phyloP scores from a whole-genome alignment of 2,329 filamentous ascomycete species.

The Claviceps paspali region DNA sequence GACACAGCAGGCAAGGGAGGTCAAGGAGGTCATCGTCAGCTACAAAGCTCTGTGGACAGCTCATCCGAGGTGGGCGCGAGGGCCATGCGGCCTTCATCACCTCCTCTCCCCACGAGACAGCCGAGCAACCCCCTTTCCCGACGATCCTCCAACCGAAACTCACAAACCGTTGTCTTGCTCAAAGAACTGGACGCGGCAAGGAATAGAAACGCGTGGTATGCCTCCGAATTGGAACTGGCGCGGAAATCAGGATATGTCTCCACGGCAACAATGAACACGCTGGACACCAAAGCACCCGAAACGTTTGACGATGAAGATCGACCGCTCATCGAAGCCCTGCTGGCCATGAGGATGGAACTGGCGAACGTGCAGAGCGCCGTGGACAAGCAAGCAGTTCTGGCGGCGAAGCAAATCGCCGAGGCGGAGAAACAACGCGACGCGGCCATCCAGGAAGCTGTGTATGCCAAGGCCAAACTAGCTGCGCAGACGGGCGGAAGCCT shows the following conservation, averaged over 20 bases:
- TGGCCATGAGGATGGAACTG: slow-evolving; percentile 82
- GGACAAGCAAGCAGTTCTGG: slow-evolving; percentile 71
- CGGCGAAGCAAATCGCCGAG: slow-evolving; percentile 81
- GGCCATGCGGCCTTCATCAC: slow-evolving; percentile 36
- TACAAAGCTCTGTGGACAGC: slow-evolving; percentile 55
- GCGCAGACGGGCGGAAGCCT: slow-evolving; percentile 56
- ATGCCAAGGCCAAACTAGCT: slow-evolving; percentile 83
- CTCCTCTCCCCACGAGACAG: slow-evolving; percentile 42
- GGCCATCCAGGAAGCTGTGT: slow-evolving; percentile 88
- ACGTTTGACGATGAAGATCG: slow-evolving; percentile 84
- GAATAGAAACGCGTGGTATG: slow-evolving; percentile 91
- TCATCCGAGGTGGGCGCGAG: slow-evolving; percentile 41
- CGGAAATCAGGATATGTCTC: slow-evolving; percentile 77
- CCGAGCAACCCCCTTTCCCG: slow-evolving; percentile 42
- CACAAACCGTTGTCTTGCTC: slow-evolving; percentile 57
- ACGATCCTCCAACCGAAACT: slow-evolving; percentile 43
- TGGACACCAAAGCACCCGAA: slow-evolving; percentile 64
- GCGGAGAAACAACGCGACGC: slow-evolving; percentile 88
- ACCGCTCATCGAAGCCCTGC: slow-evolving; percentile 77
- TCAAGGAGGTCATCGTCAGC: slow-evolving; percentile 22
- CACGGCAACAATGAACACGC: slow-evolving; percentile 52
- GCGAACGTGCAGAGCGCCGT: slow-evolving; percentile 80
- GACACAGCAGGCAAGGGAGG: slow-evolving; percentile 19
- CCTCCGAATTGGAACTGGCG: slow-evolving; percentile 83
- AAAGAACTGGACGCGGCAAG: slow-evolving; percentile 78